Evolutionary conservation across 176 grass and related monocot genomes (phyloP), one percentile per base, ranked within the genome.

Genomic region (Alloteropsis semialata): DNA sequence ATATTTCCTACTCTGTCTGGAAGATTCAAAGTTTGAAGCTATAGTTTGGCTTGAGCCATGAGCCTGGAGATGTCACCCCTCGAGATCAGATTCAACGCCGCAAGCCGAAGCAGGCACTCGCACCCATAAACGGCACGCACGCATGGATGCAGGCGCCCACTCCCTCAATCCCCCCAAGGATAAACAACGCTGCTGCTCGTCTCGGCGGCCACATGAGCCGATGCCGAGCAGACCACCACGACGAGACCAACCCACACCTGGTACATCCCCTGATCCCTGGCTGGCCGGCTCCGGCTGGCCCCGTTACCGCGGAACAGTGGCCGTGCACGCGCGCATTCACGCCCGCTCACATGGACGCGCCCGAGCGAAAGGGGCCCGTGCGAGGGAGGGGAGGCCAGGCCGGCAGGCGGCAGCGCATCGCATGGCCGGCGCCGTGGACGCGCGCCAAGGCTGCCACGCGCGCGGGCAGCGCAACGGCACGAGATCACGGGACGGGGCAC

Each of bases 271-370:
- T 19, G 58, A 30, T n/a, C 27, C 12, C 53, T 36, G 34, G 3
- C 34, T 5, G 5, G 34, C 34, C 34, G 34, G 34, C 58, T 30
- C 34, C 21, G 19, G 36, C 65, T 48, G 44, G 51, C 41, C 19
- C 44, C 34, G 77, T 66, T 44, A 50, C 62, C 77, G 1, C 14
- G 77, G 56, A 80, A 78, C 76, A 78, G 60, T 79, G 12, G 6
- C 57, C 27, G 76, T 9, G 58, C 41, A n/a, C 70, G 28, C 42
- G 8, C 57, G 39, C 27, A 45, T 58, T 44, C 56, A 62, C 75
- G 5, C 16, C 49, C 1, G 10, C 25, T 62, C 75, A 62, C 75
- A 77, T 32, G 56, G 38, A 21, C 68, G 21, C 9, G 63, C 13
- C 38, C 22, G 65, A 13, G 27, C 1, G 12, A 19, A 11, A 15